Base-by-base conservation (phyloP, 148 eudicot species). In the Chenopodium quinoa region DNA sequence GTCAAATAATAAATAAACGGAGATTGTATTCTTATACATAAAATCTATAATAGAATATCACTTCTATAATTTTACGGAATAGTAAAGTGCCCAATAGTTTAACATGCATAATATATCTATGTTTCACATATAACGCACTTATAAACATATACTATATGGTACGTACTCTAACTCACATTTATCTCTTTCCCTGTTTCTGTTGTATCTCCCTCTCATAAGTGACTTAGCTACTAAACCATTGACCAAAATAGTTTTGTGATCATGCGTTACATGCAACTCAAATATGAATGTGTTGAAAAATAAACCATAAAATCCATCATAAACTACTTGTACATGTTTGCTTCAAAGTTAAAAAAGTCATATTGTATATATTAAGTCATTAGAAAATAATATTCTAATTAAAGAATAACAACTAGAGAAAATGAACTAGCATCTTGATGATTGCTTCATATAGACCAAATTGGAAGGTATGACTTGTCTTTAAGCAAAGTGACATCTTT, bases 401-500 rank as follows among this genome's bases (percentile, higher is more conserved):
- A 9, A 7, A 68, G 12, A 6, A 27, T 9, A 29, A 66, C 13
- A 71, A 50, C 50, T 37, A 37, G 6, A 40, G 74, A 71, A 71
- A 71, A 71, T 71, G 74, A 71, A 69, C 7, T 9, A 71, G 74
- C 74, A 71, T 71, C 74, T 71, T 40, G 27, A 71, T 71, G 50
- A 71, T 40, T 52, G 77, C 63, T 75, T 27, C 77, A 32, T 52
- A 50, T 14, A 70, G 48, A 70, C 22, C 73, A 75, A 27, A n/a
- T 52, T 27, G 40, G 77, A 52, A 75, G 44, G 62, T 29, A 75
- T 40, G 9, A 14, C 63, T 48, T 75, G 77, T 75, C 77, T 29
- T 75, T 75, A 75, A 75, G 77, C 77, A 75, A 75, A 75, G 77
- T 75, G 62, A 50, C 60, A n/a, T 73, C 40, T 73, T 73, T 47